These are phyloP conservation scores for Panicum virgatum DNA, from an alignment of 202 grass and related monocot species.

Conservation along the genomic window DNA sequence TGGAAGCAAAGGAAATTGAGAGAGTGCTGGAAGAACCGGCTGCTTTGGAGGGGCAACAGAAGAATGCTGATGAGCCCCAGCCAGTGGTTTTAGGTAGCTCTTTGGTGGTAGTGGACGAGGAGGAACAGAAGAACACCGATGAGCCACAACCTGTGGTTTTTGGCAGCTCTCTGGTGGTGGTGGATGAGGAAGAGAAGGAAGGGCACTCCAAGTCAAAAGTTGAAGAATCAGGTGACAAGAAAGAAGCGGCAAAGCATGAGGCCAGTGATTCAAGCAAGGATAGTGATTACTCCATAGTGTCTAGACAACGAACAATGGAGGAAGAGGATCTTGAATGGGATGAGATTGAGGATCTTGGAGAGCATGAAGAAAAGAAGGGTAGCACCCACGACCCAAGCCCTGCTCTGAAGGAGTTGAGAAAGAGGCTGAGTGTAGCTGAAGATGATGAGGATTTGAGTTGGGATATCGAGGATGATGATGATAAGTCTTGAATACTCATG, in stretches of 20 bases:
- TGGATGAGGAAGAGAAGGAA: slow-evolving; percentile 36
- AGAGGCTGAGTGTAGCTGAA: slow-evolving; percentile 67
- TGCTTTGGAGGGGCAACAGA: slow-evolving; percentile 24
- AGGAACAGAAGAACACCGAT: slow-evolving; percentile 31
- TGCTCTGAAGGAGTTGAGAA: slow-evolving; percentile 63
- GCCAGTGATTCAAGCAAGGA: slow-evolving; percentile 54
- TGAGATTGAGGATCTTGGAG: slow-evolving; percentile 91
- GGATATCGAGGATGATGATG: slow-evolving; percentile 95
- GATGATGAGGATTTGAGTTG: slow-evolving; percentile 96
- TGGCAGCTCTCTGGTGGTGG: slow-evolving; percentile 40
- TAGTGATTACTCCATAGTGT: slow-evolving; percentile 49
- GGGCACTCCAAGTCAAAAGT: slow-evolving; percentile 18
- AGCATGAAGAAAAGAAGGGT: slow-evolving; percentile 65
- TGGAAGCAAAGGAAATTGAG: slow-evolving; percentile 2
- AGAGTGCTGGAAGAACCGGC: not conserved
- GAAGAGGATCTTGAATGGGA: slow-evolving; percentile 98
- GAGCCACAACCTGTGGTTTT: slow-evolving; percentile 25
- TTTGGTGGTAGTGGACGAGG: slow-evolving; percentile 40
- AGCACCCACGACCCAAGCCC: slow-evolving; percentile 29
- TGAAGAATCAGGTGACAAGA: slow-evolving; percentile 46
- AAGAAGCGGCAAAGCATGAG: slow-evolving; percentile 40
- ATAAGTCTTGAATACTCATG: slow-evolving; percentile 33
- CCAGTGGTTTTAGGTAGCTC: slow-evolving; percentile 35
- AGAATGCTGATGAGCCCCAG: slow-evolving; percentile 20
- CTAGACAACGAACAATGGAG: slow-evolving; percentile 47